Base-by-base conservation (phyloP, 352 stramenopile species). In the Phytophthora crassamura region DNA sequence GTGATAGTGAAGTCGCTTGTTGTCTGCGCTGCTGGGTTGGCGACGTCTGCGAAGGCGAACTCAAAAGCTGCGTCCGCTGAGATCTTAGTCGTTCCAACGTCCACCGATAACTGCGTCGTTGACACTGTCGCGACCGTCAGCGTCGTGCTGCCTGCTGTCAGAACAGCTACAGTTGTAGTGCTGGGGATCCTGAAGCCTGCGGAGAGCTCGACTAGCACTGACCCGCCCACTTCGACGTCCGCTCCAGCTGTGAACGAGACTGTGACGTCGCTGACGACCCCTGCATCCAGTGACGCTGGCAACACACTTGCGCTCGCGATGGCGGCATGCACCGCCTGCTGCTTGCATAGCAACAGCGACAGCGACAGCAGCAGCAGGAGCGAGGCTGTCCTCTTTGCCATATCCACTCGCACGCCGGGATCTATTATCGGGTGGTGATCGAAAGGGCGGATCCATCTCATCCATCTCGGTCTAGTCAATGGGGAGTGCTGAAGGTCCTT, bases 201-300 rank as follows among this genome's bases (percentile, higher is more conserved):
- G 8, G 78, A 71, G 36, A 84, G 80, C n/a, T 61, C 11, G 7
- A 84, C 48, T 25, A 71, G 10, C 9, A 84, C 53, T 0, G 52
- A 64, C 7, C 56, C 69, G 22, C 59, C 62, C 28, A 75, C 51
- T 0, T 55, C 28, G 12, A 84, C 52, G 6, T 66, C 60, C n/a
- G 55, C 60, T 30, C 28, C 72, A 34, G 48, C 68, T 3, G 64
- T 69, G 38, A 87, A 72, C 7, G 56, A 30, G 20, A 87, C 70
- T 4, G 14, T 41, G 20, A 72, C 73, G 33, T 70, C 59, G 30
- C 39, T 67, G 0, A 50, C 14, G 0, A 6, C 64, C 2, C 75
- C 73, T 1, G 73, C 78, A 40, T 42, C 43, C 2, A 74, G 50
- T 1, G 73, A 80, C 20, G 22, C 28, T 0, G 71, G 73, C 0